Conservation (phyloP, 306 rosid species). For the Albizia julibrissin region DNA sequence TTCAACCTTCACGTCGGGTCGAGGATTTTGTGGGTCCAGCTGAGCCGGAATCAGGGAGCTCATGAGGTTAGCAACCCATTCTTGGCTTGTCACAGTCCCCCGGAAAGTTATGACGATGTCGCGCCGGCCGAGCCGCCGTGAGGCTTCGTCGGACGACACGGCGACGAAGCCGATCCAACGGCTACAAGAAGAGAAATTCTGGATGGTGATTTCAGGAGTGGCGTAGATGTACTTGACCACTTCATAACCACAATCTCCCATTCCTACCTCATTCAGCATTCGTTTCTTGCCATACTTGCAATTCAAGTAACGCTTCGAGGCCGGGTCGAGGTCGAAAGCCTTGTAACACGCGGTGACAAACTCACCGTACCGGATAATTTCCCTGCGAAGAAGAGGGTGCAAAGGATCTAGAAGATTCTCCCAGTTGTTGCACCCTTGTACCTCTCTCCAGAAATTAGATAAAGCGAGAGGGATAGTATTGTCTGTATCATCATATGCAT, state of each 20-base stretch:
- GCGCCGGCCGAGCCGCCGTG: constrained; percentile 61
- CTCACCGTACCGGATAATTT: constrained; percentile 78
- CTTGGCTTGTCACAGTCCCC: constrained; percentile 73
- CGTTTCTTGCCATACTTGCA: constrained; percentile 75
- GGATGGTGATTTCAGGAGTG: constrained; percentile 65
- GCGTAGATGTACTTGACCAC: constrained; percentile 91
- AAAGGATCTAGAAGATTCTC: constrained; percentile 73
- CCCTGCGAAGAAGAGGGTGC: constrained; percentile 77
- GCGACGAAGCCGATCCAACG: constrained; percentile 95
- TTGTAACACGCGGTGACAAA: constrained; percentile 76
- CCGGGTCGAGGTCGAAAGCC: constrained; percentile 79
- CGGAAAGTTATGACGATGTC: constrained; percentile 73
- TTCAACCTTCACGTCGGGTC: constrained; percentile 74
- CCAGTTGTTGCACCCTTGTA: constrained; percentile 87
- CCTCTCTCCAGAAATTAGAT: constrained; percentile 56
- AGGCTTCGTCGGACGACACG: constrained; percentile 51
- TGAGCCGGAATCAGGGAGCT: constrained; percentile 73
- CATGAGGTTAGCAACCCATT: constrained; percentile 88
- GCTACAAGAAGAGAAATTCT: constrained; percentile 44
- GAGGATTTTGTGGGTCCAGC: constrained; percentile 64
- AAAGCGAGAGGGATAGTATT: background rate
- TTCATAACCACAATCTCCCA: constrained; percentile 63
- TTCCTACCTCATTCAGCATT: constrained; percentile 67
- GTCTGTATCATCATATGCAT: no score
- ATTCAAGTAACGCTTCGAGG: constrained; percentile 72